Base-by-base conservation (phyloP, 306 rosid genomes). In the Fragaria iinumae region DNA sequence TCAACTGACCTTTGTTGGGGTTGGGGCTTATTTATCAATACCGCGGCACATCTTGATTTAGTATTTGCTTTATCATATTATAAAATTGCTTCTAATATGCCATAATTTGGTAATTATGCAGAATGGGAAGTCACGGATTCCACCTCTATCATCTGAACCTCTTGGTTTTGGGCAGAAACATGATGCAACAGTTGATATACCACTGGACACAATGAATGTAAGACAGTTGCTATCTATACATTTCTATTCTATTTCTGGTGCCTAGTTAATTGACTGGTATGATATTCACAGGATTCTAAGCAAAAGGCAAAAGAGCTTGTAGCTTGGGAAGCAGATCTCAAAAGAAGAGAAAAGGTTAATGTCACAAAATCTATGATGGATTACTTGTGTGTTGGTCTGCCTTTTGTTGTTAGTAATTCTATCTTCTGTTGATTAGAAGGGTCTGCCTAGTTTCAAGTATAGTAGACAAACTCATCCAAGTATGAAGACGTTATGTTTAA, bases 111-210 rank as follows among this genome's bases (percentile, higher is more conserved):
- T 45, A 18, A 25, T 69, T 47, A 77, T 87, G 82, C 84, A 93
- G 99, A 95, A 95, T 67, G 92, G 93, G 66, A 94, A 91, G 86
- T 62, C 89, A 4, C 96, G 96, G 7, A 81, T 84, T 83, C 90
- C 97, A 34, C 86, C 96, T 13, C 36, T 80, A 39, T 79, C 86
- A 65, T 90, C 98, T 79, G 93, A 82, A 41, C 66, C 91, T 53
- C 80, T 87, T 74, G 94, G 98, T 65, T 90, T 79, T 86, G 97
- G 97, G 77, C 97, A 89, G 82, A 89, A 87, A 56, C 86, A 95
- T 80, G 99, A 95, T 79, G 97, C 97, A 18, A 92, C 97, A 2
- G 97, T 92, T 48, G 96, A 95, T 80, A 91, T 95, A 63, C 97
- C 99, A 27, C 77, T 95, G 84, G 99, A 92, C 69, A 73, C 87